Percentiles rank a stretch among this genome's conserved stretches.
Conservation (phyloP, 768 basidiomycete genomes). For the Boletus bicolor region DNA sequence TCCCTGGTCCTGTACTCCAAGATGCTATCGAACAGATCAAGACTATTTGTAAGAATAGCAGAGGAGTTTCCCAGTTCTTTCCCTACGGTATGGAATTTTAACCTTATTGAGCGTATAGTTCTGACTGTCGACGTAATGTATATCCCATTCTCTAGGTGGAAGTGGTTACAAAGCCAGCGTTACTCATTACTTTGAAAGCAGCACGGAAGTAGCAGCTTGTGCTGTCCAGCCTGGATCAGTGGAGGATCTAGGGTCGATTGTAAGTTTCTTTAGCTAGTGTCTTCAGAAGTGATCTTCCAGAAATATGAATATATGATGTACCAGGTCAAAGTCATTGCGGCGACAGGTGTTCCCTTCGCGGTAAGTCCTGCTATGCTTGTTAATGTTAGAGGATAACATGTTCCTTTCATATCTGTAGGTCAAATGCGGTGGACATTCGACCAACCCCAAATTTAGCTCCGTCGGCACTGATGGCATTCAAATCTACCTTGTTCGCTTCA, state of each 20-base stretch:
- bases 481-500: too few species aligned
- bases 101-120: background rate
- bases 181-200: conserved; percentile 14
- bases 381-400: too few species aligned
- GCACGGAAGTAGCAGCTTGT: conserved; percentile 3
- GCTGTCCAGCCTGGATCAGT: conserved; percentile 16
- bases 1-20: background rate
- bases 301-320: too few species aligned
- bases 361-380: too few species aligned
- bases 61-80: conserved; percentile 10
- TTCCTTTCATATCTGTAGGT: too few species aligned
- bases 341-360: too few species aligned
- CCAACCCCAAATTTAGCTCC: too few species aligned
- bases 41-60: background rate
- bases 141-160: conserved; percentile 2
- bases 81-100: conserved; percentile 1
- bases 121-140: background rate
- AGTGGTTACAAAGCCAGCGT: conserved; percentile 14
- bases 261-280: background rate
- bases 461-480: too few species aligned
- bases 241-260: conserved; percentile 5
- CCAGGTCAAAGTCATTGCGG: too few species aligned
- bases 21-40: conserved; percentile 2
- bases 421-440: too few species aligned
- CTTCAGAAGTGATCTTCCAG: background rate